phyloP scores from a whole-genome alignment of 169 alveolate species.

The Cryptosporidium felis region DNA sequence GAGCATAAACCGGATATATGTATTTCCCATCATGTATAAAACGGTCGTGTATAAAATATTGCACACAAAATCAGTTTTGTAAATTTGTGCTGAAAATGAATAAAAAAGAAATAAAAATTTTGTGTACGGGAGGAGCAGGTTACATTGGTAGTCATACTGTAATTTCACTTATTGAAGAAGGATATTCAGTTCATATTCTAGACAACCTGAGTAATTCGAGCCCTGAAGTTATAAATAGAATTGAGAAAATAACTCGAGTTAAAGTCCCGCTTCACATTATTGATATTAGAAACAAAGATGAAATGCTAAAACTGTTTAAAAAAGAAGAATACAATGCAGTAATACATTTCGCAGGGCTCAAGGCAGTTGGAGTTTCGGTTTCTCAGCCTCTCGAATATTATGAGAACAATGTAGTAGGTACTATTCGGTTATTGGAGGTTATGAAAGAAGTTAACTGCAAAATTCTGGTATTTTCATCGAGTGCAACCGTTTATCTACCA shows the following conservation, averaged over 20 bases:
- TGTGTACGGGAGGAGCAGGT: conserved; percentile 94
- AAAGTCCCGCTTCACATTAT: conserved; percentile 79
- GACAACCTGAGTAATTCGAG: conserved; percentile 81
- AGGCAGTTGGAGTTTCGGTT: conserved; percentile 92
- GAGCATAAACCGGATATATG: neutral
- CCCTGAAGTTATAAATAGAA: conserved; percentile 77
- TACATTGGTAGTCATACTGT: conserved; percentile 94
- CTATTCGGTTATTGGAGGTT: conserved; percentile 83
- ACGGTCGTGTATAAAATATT: neutral
- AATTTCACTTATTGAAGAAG: conserved; percentile 84
- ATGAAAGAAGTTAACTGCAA: conserved; percentile 82
- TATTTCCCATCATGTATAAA: no score
- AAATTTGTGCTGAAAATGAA: conserved; percentile 7
- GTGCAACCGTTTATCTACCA: conserved; percentile 91
- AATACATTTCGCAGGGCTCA: conserved; percentile 91
- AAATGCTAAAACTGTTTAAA: conserved; percentile 77
- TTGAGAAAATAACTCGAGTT: conserved; percentile 78
- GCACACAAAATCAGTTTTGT: neutral
- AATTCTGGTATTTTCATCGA: conserved; percentile 86
- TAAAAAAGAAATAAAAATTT: conserved; percentile 36
- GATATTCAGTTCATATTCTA: conserved; percentile 80
- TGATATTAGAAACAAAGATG: conserved; percentile 80
- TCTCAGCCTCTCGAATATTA: conserved; percentile 88
- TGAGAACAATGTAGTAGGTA: conserved; percentile 88
- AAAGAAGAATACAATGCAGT: conserved; percentile 76